Conservation (phyloP, 495 filamentous ascomycete genomes). For the Penicillium canariense region DNA sequence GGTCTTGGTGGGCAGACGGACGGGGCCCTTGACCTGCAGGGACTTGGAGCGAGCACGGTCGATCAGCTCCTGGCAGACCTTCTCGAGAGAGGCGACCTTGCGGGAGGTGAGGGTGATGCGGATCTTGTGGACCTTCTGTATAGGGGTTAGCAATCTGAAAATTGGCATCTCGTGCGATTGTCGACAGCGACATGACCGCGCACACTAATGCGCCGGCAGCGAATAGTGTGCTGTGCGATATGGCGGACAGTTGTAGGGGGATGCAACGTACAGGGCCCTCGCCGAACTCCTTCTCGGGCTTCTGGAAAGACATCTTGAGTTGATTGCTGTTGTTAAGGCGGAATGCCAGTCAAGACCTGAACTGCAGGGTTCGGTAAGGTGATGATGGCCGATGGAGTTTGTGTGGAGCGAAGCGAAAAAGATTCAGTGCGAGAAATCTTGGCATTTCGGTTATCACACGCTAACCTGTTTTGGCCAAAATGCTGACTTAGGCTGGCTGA, state of each 20-base stretch:
- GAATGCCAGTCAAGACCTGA: conserved; percentile 59
- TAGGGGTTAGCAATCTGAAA: conserved; percentile 13
- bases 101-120: conserved; percentile 94
- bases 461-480: conserved; percentile 28
- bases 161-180: background rate
- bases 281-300: conserved; percentile 92
- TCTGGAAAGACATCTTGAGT: conserved; percentile 89
- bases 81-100: conserved; percentile 94
- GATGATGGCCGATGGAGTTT: conserved; percentile 58
- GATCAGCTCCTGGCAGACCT: conserved; percentile 96
- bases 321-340: conserved; percentile 28
- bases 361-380: conserved; percentile 74
- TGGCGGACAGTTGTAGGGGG: background rate
- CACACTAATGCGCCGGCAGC: background rate
- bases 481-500: conserved; percentile 16
- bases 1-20: conserved; percentile 97
- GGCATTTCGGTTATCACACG: conserved; percentile 42
- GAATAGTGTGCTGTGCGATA: background rate
- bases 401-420: conserved; percentile 31
- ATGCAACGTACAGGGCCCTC: conserved; percentile 67
- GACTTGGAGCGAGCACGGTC: conserved; percentile 99
- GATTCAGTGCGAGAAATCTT: conserved; percentile 41
- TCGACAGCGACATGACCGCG: conserved; percentile 11
- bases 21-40: conserved; percentile 96
- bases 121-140: conserved; percentile 94